Conservation (phyloP, 345 rosid species). For the Sonneratia alba region DNA sequence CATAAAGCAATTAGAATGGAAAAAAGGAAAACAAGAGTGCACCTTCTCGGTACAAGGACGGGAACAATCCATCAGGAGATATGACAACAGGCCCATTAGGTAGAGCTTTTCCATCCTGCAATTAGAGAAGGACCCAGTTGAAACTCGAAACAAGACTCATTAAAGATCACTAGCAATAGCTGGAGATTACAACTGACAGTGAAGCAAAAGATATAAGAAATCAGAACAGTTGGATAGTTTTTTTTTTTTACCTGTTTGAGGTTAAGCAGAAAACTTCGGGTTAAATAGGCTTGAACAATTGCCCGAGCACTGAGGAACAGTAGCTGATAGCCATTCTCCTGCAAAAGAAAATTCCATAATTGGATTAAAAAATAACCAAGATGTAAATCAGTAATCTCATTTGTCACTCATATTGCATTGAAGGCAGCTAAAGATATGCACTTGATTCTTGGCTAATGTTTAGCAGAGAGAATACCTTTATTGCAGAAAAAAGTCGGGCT, state of each 20-base stretch:
- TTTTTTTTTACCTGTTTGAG: constrained; percentile 56
- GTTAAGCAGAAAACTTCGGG: constrained; percentile 67
- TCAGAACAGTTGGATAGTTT: not conserved
- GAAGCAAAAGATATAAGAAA: not conserved
- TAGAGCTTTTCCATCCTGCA: constrained; percentile 79
- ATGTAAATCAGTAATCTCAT: not conserved
- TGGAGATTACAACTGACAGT: not conserved
- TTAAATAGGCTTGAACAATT: constrained; percentile 88
- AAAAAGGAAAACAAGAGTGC: not conserved
- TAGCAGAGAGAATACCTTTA: constrained; percentile 37
- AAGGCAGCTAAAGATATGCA: not conserved
- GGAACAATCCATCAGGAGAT: constrained; percentile 86
- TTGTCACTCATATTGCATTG: not conserved
- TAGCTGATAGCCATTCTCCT: constrained; percentile 95
- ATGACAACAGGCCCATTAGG: constrained; percentile 89
- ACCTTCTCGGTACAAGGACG: constrained; percentile 90
- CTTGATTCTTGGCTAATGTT: not conserved
- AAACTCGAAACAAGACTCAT: constrained; percentile 1
- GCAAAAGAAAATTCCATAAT: constrained; percentile 17
- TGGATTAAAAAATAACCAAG: not conserved
- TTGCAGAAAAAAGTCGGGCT: constrained; percentile 82
- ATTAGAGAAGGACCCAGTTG: constrained; percentile 8
- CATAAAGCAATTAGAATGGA: not conserved
- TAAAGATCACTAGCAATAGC: not conserved
- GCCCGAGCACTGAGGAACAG: constrained; percentile 94